Conservation (phyloP, 768 basidiomycete genomes). For the Lactarius indigo region DNA sequence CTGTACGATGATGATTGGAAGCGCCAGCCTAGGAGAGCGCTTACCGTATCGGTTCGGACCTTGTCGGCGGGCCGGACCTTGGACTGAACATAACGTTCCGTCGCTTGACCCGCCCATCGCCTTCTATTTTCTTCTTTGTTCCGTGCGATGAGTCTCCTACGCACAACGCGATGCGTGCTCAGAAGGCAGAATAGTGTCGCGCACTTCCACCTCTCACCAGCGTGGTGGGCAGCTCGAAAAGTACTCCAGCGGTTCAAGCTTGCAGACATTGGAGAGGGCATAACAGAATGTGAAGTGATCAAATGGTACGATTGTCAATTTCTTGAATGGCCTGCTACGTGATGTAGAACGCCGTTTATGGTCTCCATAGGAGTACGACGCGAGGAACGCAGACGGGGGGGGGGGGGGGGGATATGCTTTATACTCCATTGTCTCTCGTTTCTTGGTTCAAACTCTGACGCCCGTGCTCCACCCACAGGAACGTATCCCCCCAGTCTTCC, state of each 20-base stretch:
- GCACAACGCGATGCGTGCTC: slow-evolving; percentile 9
- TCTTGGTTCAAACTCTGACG: not conserved
- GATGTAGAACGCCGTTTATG: not conserved
- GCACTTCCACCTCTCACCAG: slow-evolving; percentile 36
- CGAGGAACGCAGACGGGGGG: not conserved
- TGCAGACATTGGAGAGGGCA: slow-evolving; percentile 87
- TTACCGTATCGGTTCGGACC: not conserved
- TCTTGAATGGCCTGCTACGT: not conserved
- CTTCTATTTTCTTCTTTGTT: not conserved
- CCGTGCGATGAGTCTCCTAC: slow-evolving; percentile 13
- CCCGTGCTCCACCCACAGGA: slow-evolving; percentile 43
- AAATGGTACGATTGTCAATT: slow-evolving; percentile 58
- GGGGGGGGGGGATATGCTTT: not conserved
- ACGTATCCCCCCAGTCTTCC: slow-evolving; percentile 46
- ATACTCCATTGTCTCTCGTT: not conserved
- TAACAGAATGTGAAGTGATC: slow-evolving; percentile 87
- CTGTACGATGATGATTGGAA: too few relatives aligned
- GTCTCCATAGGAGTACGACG: not conserved
- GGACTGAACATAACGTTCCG: not conserved
- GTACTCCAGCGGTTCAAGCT: slow-evolving; percentile 65
- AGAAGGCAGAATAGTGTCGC: slow-evolving; percentile 1
- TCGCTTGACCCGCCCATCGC: not conserved
- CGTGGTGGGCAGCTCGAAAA: slow-evolving; percentile 35
- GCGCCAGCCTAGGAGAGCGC: too few relatives aligned
- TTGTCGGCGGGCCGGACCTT: not conserved